Evolutionary conservation across 192 early-diverging fungal species (phyloP), one percentile per base, ranked within the genome.

Genomic region (Coemansia sp.): DNA sequence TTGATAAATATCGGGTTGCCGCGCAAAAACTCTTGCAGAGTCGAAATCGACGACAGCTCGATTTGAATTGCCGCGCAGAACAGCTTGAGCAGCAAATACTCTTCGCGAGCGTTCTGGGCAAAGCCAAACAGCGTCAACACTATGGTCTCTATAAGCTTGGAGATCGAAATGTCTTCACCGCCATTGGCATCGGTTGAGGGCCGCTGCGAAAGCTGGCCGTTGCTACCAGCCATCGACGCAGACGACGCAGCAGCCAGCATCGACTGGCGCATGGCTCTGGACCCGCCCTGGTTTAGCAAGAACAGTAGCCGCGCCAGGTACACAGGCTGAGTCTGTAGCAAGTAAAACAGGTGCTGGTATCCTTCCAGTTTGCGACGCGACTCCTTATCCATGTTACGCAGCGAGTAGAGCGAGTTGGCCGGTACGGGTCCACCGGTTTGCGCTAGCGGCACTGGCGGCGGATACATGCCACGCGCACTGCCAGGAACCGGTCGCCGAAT

Each of bases 1-100:
- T 94, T 94, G 84, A 99, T 93, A 74, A 98, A 98, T 24, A 95
- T 87, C 40, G 95, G 97, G 79, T 99, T 96, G 21, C 92, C 92
- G 11, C 92, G 80, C 85, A 95, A 80, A 69, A 98, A 96, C 64
- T 99, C 98, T 34, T 91, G 91, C 20, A 94, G 64, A 5, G 87
- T 86, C 36, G 85, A 67, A 17, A 95, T 90, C 26, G 88, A 87
- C 20, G 88, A 87, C 52, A 99, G 85, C 84, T 99, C 96, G 61
- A 95, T 84, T 58, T 88, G 84, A 69, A 99, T 98, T 3, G 82
- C 75, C 61, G 89, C 87, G 77, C 94, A 91, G 71, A 98, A 95
- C 37, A 99, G 74, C 72, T 92, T 93, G 49, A 99, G 86, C 68
- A 98, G 76, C 37, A 99, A 70, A 64, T 94, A 99, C 79, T 99